Evolutionary conservation across 345 rosid species (phyloP), one percentile per base, ranked within the genome.

Genomic region (Citrus sinensis): DNA sequence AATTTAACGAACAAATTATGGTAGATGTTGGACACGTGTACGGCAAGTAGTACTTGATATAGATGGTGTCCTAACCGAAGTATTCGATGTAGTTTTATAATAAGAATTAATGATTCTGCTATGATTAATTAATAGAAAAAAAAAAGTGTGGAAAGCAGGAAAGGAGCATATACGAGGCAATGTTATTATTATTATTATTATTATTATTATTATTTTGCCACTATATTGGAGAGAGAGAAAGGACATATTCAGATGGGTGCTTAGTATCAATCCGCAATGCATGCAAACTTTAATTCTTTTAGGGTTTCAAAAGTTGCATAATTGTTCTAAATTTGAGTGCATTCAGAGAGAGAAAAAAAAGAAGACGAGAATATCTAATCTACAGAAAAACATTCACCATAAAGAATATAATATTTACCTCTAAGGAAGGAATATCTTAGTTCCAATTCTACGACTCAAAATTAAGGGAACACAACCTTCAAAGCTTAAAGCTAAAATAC

Each of bases 401-500:
- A 76, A 82, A 83, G 89, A 88, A 89, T 85, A 87, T 73, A 87
- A 90, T 89, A 81, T 86, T 82, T 85, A 75, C 73, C 62, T 65
- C 80, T 68, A 90, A 89, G 96, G 67, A 90, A 90, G 82, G 97
- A 92, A 92, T 90, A 90, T 90, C 93, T 90, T 79, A 88, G 85
- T 88, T 90, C 92, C 85, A 90, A 89, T 88, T 88, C 92, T 88
- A 88, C 91, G 94, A 88, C 93, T 88, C 92, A 84, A 85, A 88
- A 86, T 90, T 83, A 90, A 89, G 87, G 88, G 89, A 88, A 79
- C 81, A 78, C 82, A 78, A 83, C 86, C 83, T 82, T 83, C 87
- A 84, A 83, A 81, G 87, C 83, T 87, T 84, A 88, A 89, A 89
- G 82, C 25, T 51, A 51, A 82, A 84, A 82, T 62, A 78, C 79